Base-by-base conservation (phyloP, 2,329 filamentous ascomycete genomes). In the Chalaropsis ovoidea region DNA sequence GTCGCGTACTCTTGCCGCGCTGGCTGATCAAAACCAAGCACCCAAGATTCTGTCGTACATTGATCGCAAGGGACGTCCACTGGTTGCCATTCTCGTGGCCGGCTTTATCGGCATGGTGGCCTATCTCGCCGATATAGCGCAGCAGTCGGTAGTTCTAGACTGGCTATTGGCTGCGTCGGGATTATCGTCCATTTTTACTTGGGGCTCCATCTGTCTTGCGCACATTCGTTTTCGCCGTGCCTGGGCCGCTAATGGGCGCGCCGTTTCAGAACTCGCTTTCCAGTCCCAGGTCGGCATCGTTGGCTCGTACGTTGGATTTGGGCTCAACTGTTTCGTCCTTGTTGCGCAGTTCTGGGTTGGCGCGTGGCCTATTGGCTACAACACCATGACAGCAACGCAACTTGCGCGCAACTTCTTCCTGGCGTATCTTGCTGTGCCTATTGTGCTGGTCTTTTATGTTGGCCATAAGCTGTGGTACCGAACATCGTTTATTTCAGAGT, bases 211-310 rank as follows among this genome's bases (percentile, higher is more conserved):
- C 74, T 95, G 90, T 74, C 77, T 95, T n/a, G 84, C 87, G 27
- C 92, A 96, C 75, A 95, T 96, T 72, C 90, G 91, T 65, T 96
- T 96, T 82, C 89, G 92, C 69, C 77, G 77, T 31, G 89, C 86
- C n/a, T 95, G 90, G 90, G 80, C 78, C 56, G 72, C 77, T 13
- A 83, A 86, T 68, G 88, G 88, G 56, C 87, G 86, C 73, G 80
- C 78, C n/a, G 77, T 92, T 43, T 79, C 85, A 65, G 89, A 95
- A 70, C 81, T 97, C 5, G 88, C 92, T 6, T 96, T 94, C 78
- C 79, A 77, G 43, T 89, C 89, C 0, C 89, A 95, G 72, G 83
- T 88, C 3, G 93, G 93, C 68, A 77, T 94, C 8, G 70, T 82
- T 10, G 93, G 92, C 10, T 95, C 90, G 2, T 96, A 86, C 80